Evolutionary conservation across 257 asterid genomes (phyloP), one percentile per base, ranked within the genome.

Genomic region (Jaltomata sinuosa): DNA sequence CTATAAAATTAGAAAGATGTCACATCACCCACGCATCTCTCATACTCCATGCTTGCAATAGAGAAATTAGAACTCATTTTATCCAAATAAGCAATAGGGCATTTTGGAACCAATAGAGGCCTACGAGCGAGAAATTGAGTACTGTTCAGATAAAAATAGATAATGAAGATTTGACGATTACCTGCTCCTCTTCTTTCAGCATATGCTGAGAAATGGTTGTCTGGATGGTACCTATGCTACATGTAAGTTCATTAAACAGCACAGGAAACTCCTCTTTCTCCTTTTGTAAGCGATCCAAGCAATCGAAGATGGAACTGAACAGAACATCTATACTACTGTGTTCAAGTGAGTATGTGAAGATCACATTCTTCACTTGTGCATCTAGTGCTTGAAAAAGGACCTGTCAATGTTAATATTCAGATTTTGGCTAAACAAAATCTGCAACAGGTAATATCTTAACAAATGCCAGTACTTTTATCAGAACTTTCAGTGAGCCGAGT

Each of bases 111-210:
- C 8, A 61, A 62, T 27, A 29, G 40, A 15, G 40, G 40, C 71
- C 40, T 29, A 62, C n/a, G n/a, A 62, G 38, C 40, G 1, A 62
- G 38, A 62, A 59, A 59, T 59, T 62, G 40, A 62, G 29, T 29
- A 62, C 38, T n/a, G 11, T 42, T 71, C n/a, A 40, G 57, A 72
- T 72, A 31, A 72, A 42, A 45, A 27, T 72, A 42, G 55, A 42
- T 42, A 42, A 3, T 11, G 34, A 71, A 42, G 80, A 72, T 40
- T 42, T 72, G 57, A 53, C 52, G 25, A 80, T 69, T 85, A 95
- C 98, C 95, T 94, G 98, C 79, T 91, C 87, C 89, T 95, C 98
- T 93, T 95, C 98, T 91, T 95, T 94, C 85, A 87, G 90, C 95
- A 95, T 91, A 80, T 95, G 99, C 85, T 95, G 96, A 78, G 92